These are phyloP conservation scores for Beauveria sp. DNA, from an alignment of 2,329 filamentous ascomycete species.

Conservation along the genomic window DNA sequence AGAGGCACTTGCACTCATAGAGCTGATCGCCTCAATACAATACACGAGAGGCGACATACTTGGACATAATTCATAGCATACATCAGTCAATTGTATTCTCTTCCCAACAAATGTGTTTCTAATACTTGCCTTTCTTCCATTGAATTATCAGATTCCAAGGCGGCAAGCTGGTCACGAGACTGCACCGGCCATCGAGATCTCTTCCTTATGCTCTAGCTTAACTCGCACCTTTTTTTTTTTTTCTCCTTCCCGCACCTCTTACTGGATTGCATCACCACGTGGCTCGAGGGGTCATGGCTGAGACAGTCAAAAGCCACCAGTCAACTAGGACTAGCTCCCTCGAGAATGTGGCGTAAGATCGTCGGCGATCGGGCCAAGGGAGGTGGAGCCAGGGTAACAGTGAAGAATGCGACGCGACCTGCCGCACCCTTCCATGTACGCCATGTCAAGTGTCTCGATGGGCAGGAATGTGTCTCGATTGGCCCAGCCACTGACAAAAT, in stretches of 20 bases:
- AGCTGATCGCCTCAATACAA: not conserved
- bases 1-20: not conserved
- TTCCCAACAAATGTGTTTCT: too few species aligned
- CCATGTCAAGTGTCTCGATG: not conserved
- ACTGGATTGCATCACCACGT: constrained; percentile 5
- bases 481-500: not conserved
- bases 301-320: not conserved
- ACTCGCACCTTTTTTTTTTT: not conserved
- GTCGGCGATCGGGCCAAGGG: not conserved
- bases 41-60: not conserved
- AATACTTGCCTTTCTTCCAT: not conserved
- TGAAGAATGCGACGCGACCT: constrained; percentile 6
- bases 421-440: not conserved
- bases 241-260: not conserved
- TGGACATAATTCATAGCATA: not conserved
- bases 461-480: constrained; percentile 8
- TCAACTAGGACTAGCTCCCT: not conserved
- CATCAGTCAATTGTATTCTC: not conserved
- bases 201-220: not conserved
- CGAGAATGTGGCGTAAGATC: too few species aligned
- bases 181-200: not conserved
- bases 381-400: not conserved
- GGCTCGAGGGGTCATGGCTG: not conserved
- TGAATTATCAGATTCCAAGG: not conserved
- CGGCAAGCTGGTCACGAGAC: not conserved